phyloP scores from a whole-genome alignment of 306 rosid genomes.

The Myrica gale region DNA sequence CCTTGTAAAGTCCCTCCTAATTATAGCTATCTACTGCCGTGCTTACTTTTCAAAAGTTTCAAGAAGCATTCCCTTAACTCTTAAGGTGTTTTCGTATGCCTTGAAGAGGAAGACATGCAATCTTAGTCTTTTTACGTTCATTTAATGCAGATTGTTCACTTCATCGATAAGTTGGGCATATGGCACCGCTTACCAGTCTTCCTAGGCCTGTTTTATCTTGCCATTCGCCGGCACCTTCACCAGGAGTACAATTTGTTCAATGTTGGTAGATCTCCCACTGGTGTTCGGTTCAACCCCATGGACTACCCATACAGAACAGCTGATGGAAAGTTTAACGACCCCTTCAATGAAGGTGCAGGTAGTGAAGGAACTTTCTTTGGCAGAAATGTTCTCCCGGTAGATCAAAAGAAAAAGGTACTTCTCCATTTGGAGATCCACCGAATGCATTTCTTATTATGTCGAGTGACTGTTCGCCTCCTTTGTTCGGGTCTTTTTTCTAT shows the following conservation, averaged over 20 bases:
- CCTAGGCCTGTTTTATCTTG: slow-evolving; percentile 41
- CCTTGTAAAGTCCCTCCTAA: slow-evolving; percentile 22
- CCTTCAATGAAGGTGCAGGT: slow-evolving; percentile 53
- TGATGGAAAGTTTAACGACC: slow-evolving; percentile 52
- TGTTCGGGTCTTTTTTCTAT: neutral
- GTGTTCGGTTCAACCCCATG: slow-evolving; percentile 42
- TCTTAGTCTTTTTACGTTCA: too few relatives aligned
- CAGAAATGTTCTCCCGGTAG: slow-evolving; percentile 48
- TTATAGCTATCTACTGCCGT: neutral
- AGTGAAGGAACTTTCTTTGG: slow-evolving; percentile 56
- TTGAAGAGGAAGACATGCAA: too few relatives aligned
- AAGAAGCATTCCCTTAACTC: too few relatives aligned
- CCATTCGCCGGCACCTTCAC: slow-evolving; percentile 44
- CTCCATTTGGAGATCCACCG: neutral
- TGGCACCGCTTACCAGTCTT: slow-evolving; percentile 58
- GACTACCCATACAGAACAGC: slow-evolving; percentile 51
- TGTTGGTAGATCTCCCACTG: slow-evolving; percentile 47
- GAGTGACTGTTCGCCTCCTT: neutral
- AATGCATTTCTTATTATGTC: too few relatives aligned
- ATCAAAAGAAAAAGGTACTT: slow-evolving; percentile 45
- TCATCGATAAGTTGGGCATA: slow-evolving; percentile 49
- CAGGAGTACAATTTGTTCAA: slow-evolving; percentile 54
- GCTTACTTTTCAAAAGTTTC: too few relatives aligned
- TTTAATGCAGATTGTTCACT: slow-evolving; percentile 46
- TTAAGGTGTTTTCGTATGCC: too few relatives aligned